Evolutionary conservation across 2,329 filamentous ascomycete species (phyloP).

Genomic region (Pyricularia pennisetigena): DNA sequence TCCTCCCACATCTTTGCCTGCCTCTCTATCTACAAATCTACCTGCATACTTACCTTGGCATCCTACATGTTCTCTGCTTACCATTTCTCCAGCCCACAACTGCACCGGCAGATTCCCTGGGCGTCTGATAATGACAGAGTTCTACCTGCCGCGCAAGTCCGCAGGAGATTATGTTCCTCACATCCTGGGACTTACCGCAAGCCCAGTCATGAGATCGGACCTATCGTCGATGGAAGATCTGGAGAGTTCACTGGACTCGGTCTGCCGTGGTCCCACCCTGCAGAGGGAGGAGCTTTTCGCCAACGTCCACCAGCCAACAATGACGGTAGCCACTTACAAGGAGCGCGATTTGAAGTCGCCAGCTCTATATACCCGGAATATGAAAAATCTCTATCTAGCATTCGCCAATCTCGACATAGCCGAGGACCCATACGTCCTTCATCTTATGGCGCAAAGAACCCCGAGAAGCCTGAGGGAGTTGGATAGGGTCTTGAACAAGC

Average conservation of each 20-base stretch:
- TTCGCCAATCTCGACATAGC: constrained; percentile 39
- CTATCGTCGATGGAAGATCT: constrained; percentile 46
- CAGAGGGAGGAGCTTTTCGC: constrained; percentile 61
- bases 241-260: constrained; percentile 60
- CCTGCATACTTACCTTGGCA: neutral
- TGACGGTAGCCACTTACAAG: constrained; percentile 29
- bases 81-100: constrained; percentile 54
- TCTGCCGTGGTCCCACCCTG: constrained; percentile 56
- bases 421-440: constrained; percentile 50
- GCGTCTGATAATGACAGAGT: constrained; percentile 61
- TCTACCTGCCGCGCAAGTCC: constrained; percentile 48
- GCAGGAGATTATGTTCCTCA: constrained; percentile 39
- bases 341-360: constrained; percentile 19
- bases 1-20: neutral
- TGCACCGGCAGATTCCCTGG: constrained; percentile 55
- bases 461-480: constrained; percentile 30
- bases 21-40: neutral
- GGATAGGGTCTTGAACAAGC: constrained; percentile 24
- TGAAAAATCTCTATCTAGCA: constrained; percentile 32
- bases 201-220: constrained; percentile 56
- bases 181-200: constrained; percentile 74
- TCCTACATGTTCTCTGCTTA: neutral
- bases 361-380: constrained; percentile 18
- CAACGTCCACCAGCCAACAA: constrained; percentile 55
- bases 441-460: constrained; percentile 30